Percentiles rank a stretch among this genome's conserved stretches.
Conservation (phyloP, 306 rosid genomes). For the Oxytropis ochrocephala region DNA sequence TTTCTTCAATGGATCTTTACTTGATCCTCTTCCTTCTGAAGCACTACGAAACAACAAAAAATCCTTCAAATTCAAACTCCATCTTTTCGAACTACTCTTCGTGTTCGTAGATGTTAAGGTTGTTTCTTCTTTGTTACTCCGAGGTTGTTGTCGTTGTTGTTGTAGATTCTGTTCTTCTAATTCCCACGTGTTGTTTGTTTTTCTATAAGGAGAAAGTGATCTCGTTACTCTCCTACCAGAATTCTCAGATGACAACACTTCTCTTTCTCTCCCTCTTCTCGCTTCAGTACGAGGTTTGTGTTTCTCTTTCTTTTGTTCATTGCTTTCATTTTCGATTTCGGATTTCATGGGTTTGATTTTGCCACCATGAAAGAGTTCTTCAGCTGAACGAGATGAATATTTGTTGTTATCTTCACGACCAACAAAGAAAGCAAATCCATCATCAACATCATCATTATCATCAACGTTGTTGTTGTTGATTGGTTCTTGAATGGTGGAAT, state of each 20-base stretch:
- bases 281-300: too few species aligned
- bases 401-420: constrained; percentile 34
- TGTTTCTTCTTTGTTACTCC: constrained; percentile 4
- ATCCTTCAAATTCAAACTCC: constrained; percentile 70
- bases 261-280: constrained; percentile 67
- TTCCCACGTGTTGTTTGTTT: constrained; percentile 37
- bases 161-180: constrained; percentile 19
- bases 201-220: constrained; percentile 74
- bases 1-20: constrained; percentile 54
- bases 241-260: constrained; percentile 26
- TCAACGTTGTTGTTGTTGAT: not conserved
- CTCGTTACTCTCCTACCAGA: constrained; percentile 58
- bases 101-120: not conserved
- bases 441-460: not conserved
- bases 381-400: constrained; percentile 59
- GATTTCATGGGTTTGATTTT: constrained; percentile 49
- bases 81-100: constrained; percentile 42
- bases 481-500: not conserved
- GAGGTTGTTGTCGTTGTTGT: constrained; percentile 19
- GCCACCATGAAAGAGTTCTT: constrained; percentile 81
- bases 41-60: constrained; percentile 76
- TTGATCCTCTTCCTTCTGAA: constrained; percentile 76
- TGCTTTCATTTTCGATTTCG: not conserved
- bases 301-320: not conserved
- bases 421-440: constrained; percentile 64